Base-by-base conservation (phyloP, 345 rosid genomes). In the Linum usitatissimum region DNA sequence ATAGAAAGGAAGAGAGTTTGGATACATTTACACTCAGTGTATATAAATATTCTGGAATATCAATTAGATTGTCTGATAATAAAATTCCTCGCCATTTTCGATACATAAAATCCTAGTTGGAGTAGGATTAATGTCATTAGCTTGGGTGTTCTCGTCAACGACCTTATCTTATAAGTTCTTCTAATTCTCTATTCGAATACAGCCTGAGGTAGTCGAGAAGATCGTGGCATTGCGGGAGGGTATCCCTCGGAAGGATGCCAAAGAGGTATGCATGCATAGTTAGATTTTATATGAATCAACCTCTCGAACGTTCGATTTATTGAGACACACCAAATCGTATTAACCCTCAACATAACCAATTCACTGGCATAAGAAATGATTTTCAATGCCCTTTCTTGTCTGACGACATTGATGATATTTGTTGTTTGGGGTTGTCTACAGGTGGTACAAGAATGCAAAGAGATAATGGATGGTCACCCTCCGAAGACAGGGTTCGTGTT, bases 361-460 rank as follows among this genome's bases (percentile, higher is more conserved):
- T 23, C 28, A 23, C 28, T 23, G 2, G 28, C 28, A 23, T 23
- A 23, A 23, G 28, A 23, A 23, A 23, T 23, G 48, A 40, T 7
- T 40, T 40, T 40, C 48, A 40, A 6, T 40, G 48, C 48, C 8
- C 13, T 40, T 40, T 5, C 13, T 3, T 40, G 8, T 7, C 13
- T 7, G 13, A 6, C 48, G 8, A 40, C 5, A 12, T 40, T 40
- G 48, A 6, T 40, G 8, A 12, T 6, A 40, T 40, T 7, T 40
- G 48, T 7, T 7, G 48, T 40, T 2, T 40, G 13, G 8, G 48
- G 48, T 1, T 40, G 7, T 40, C 13, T 40, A 59, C 79, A 93
- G 99, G 97, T 94, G 42, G 90, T 90, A 55, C 97, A 88, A 77
- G 99, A 94, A 70, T 94, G 99, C 86, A 90, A 71, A 77, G 99